Conservation (phyloP, 352 stramenopile species). For the Globisporangium polare region DNA sequence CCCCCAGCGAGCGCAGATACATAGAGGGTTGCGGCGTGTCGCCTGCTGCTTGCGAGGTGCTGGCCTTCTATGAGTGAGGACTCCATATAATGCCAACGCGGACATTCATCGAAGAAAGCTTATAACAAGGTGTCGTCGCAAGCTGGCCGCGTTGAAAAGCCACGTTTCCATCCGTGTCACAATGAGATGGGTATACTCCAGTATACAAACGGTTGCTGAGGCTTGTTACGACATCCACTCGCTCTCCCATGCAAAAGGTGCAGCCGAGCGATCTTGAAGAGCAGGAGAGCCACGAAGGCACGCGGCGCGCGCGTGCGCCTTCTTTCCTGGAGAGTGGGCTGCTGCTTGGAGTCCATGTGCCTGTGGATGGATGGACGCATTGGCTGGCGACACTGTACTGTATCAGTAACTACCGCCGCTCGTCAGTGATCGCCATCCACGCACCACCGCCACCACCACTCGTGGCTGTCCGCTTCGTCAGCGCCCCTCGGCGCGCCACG, state of each 20-base stretch:
- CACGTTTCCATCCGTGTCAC: no score
- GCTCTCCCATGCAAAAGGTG: neutral
- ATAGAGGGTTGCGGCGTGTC: no score
- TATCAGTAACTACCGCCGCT: neutral
- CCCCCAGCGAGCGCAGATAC: no score
- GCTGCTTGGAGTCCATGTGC: neutral
- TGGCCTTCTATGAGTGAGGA: no score
- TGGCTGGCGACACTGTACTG: neutral
- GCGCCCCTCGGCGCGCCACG: neutral
- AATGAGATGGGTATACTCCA: no score
- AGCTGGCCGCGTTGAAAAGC: no score
- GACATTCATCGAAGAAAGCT: no score
- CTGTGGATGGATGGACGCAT: neutral
- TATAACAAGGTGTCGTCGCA: no score
- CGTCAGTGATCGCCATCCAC: neutral
- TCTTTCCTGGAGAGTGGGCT: neutral
- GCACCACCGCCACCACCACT: neutral
- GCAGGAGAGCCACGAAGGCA: neutral
- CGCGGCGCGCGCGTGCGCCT: neutral
- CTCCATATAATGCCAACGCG: no score
- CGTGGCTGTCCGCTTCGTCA: neutral
- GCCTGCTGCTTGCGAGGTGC: no score
- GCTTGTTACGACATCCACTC: no score
- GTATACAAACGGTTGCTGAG: no score
- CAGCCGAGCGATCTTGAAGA: constrained; percentile 6